Percentiles rank a stretch among this genome's conserved stretches.
Conservation (phyloP, 1,139 yeast genomes). For the Zhuliangozyma parablackwelliae region DNA sequence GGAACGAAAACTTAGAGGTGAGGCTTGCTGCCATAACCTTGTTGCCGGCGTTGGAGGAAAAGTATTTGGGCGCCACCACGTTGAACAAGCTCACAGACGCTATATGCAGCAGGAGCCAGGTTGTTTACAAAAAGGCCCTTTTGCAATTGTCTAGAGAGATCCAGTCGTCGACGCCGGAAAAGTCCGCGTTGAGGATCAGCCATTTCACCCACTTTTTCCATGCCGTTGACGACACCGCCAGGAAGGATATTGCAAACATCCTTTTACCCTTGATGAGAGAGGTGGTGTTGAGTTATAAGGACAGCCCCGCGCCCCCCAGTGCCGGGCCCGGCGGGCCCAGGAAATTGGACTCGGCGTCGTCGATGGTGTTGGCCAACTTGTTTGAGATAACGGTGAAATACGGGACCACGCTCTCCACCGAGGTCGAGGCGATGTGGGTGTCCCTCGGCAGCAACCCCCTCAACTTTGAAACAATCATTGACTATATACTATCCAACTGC, state of each 20-base stretch:
- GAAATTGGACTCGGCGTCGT: slow-evolving; percentile 45
- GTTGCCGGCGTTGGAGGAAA: slow-evolving; percentile 51
- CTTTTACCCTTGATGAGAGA: slow-evolving; percentile 88
- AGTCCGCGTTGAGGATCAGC: slow-evolving; percentile 59
- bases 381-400: slow-evolving; percentile 81
- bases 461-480: slow-evolving; percentile 70
- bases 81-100: slow-evolving; percentile 54
- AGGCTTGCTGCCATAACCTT: slow-evolving; percentile 61
- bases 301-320: neutral
- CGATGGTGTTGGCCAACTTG: slow-evolving; percentile 77
- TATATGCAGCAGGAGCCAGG: slow-evolving; percentile 61
- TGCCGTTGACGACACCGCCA: slow-evolving; percentile 48
- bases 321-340: slow-evolving; percentile 6
- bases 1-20: slow-evolving; percentile 57
- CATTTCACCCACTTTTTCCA: slow-evolving; percentile 70
- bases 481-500: slow-evolving; percentile 65
- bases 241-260: slow-evolving; percentile 76
- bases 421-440: slow-evolving; percentile 92
- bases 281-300: slow-evolving; percentile 53
- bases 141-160: slow-evolving; percentile 63
- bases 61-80: slow-evolving; percentile 41
- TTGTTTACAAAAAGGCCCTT: slow-evolving; percentile 73
- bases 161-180: slow-evolving; percentile 49
- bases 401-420: slow-evolving; percentile 70
- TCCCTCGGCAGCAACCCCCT: slow-evolving; percentile 71